Base-by-base conservation (phyloP, 176 grass and related monocot species). In the Phoenix roebelenii region DNA sequence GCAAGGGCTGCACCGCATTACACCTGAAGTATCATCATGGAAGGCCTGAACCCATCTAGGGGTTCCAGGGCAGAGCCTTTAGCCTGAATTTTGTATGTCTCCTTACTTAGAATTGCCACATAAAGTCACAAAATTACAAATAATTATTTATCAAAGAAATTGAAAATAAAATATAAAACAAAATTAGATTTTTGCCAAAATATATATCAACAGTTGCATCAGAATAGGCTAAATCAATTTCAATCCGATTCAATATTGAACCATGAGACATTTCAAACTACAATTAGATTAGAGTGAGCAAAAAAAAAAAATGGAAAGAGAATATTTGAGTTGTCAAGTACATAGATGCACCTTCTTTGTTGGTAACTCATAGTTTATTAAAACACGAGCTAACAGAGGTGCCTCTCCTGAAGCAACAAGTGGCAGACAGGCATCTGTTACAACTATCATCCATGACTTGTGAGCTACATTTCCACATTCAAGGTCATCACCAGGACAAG, bases 331-430 rank as follows among this genome's bases (percentile, higher is more conserved):
- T 58, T 6, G 7, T 18, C 17, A 55, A 35, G 25, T 7, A 15
- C 19, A 15, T 55, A 1, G 55, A 4, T 25, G 76, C 62, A 88
- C 93, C 76, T 92, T 97, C 56, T 92, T 97, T 64, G 78, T 81
- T 49, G 93, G 87, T 32, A 92, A 63, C 26, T 91, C 93, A 65
- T 88, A 97, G 52, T 97, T 97, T 67, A 97, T 97, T 10, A 97
- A 35, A 52, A 83, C 64, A 39, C 67, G 78, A 73, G 93, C 84
- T 53, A 67, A 71, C 35, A 97, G 87, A 51, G 84, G 75, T 63
- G 81, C 61, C 73, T 97, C 84, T 77, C 87, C 84, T 70, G 80
- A 69, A 0, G 72, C 66, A 51, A 76, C 29, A 7, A 77, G 66
- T 15, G 93, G 93, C 25, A 97, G 81, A 67, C 93, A 97, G 72